These are phyloP conservation scores for Jimgerdemannia flammicorona DNA, from an alignment of 192 early-diverging fungal species.

Conservation along the genomic window DNA sequence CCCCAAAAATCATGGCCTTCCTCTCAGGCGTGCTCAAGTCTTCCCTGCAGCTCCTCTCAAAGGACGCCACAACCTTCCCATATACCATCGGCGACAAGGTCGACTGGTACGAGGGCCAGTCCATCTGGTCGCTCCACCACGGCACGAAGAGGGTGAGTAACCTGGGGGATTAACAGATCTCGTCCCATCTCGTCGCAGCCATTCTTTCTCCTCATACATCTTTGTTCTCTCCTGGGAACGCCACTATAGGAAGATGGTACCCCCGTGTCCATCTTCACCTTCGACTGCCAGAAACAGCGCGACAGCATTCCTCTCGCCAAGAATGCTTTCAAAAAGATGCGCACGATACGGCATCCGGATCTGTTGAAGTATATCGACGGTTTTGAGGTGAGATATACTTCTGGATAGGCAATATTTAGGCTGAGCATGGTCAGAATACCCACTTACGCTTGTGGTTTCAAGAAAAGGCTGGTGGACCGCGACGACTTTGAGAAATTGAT, in stretches of 20 bases:
- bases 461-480: no score
- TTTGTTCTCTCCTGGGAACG: neutral
- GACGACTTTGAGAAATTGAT: no score
- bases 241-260: conserved; percentile 56
- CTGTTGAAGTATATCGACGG: conserved; percentile 84
- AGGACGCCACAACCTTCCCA: conserved; percentile 60
- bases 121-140: conserved; percentile 64
- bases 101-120: conserved; percentile 47
- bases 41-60: conserved; percentile 44
- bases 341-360: conserved; percentile 90
- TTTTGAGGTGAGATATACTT: conserved; percentile 58
- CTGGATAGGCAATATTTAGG: no score
- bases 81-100: conserved; percentile 65
- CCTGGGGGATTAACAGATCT: neutral
- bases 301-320: conserved; percentile 79
- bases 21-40: conserved; percentile 35
- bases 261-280: conserved; percentile 78
- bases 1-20: conserved; percentile 28
- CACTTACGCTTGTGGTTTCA: no score
- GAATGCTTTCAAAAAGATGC: conserved; percentile 82
- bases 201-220: neutral
- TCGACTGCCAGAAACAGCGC: conserved; percentile 61
- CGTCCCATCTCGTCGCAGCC: neutral
- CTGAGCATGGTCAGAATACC: neutral
- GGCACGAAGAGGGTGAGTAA: conserved; percentile 59